A percentile compares a stretch with the other conserved stretches of the same genome.
These are phyloP conservation scores for Lipomyces spencermartinsiae DNA, from an alignment of 805 yeast genomes.

Conservation along the genomic window DNA sequence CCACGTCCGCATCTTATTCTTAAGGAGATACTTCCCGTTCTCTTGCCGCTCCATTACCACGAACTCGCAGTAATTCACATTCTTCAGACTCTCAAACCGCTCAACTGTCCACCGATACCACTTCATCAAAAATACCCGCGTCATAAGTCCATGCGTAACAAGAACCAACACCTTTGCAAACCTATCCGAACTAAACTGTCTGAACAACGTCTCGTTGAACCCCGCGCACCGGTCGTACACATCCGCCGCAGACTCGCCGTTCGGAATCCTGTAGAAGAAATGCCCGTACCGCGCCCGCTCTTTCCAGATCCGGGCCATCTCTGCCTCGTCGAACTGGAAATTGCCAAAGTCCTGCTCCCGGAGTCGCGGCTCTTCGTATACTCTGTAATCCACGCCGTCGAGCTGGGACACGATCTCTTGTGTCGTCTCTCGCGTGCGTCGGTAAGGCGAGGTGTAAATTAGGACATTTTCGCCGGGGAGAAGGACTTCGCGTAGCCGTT, in stretches of 20 bases:
- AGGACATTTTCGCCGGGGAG: conserved; percentile 63
- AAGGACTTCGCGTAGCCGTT: conserved; percentile 47
- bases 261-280: conserved; percentile 86
- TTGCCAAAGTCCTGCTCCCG: conserved; percentile 96
- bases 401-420: conserved; percentile 69
- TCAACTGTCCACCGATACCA: conserved; percentile 96
- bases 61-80: conserved; percentile 84
- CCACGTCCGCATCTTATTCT: conserved; percentile 76
- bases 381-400: conserved; percentile 55
- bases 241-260: conserved; percentile 96
- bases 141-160: conserved; percentile 94
- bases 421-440: conserved; percentile 83
- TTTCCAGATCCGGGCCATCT: conserved; percentile 81
- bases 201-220: conserved; percentile 82
- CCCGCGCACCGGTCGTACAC: conserved; percentile 91
- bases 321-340: conserved; percentile 74
- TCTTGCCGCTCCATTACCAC: conserved; percentile 73
- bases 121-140: conserved; percentile 88
- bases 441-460: conserved; percentile 86
- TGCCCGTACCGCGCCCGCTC: conserved; percentile 89
- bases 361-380: conserved; percentile 87
- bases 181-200: conserved; percentile 72
- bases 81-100: conserved; percentile 80
- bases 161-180: conserved; percentile 83
- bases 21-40: conserved; percentile 57